Evolutionary conservation across 495 filamentous ascomycete species (phyloP), one percentile per base, ranked within the genome.

Genomic region (Penicillium paradoxum): DNA sequence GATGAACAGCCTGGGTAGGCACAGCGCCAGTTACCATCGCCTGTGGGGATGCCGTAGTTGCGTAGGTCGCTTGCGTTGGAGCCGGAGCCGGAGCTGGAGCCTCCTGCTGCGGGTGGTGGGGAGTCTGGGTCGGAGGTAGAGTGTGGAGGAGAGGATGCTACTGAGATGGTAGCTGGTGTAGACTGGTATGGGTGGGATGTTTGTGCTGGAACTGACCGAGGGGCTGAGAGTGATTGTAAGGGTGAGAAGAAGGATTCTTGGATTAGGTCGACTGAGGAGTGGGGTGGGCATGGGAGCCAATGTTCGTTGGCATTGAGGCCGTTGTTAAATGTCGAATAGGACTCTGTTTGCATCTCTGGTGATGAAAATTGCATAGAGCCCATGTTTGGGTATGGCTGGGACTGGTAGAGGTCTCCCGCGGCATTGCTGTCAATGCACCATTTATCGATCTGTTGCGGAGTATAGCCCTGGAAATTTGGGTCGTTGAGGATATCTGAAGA

Each of bases 1-100:
- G 80, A 83, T 13, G 78, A 70, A 59, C 83, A 86, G 14, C 75
- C 73, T 1, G 76, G 79, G 59, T 81, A 78, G 7, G 74, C 76
- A 60, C 83, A 86, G 32, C 72, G 76, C 80, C 79, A 84, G 37
- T 59, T 62, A 0, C 66, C 67, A 6, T 72, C 67, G 4, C 55
- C 51, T 6, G 62, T 58, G 15, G 55, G 63, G 29, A 64, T 62
- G 1, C 71, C 71, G 52, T 69, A 73, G 24, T 59, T 52, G 5
- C 61, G 50, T 25, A 73, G 58, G 49, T 73, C 67, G 39, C 55
- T 49, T 17, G 55, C 54, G 43, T 58, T 61, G 15, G 46, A 58
- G 1, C 19, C 18, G 56, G 49, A 25, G 59, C 49, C 5, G 54
- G 46, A 58, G 3, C 19, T 10, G 56, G 49, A 27, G 24, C 24